Percentiles rank a stretch among this genome's conserved stretches.
These are phyloP conservation scores for Cyclotella atomus DNA, from an alignment of 108 stramenopile species.

Conservation along the genomic window DNA sequence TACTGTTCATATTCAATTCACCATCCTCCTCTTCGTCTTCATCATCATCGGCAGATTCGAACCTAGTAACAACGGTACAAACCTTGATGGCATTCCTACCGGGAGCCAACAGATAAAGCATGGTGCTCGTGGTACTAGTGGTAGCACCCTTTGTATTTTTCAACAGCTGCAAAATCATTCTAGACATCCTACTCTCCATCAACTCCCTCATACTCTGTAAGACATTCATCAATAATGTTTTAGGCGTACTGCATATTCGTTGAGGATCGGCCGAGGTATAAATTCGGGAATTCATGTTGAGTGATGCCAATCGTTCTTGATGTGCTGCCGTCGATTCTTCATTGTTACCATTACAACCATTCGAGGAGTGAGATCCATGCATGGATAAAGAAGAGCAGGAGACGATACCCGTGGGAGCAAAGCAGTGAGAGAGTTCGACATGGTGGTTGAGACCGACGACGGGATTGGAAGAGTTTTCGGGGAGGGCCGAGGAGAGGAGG, in stretches of 20 bases:
- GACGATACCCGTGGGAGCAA: conserved; percentile 2
- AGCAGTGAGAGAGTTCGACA: conserved; percentile 1
- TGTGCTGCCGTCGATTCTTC: background rate
- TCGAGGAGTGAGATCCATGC: too few species aligned
- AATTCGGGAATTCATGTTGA: conserved; percentile 21
- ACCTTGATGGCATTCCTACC: conserved; percentile 19
- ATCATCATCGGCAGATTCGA: background rate
- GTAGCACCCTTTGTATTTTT: background rate
- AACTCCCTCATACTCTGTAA: conserved; percentile 25
- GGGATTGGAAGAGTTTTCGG: conserved; percentile 4
- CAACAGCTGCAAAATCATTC: conserved; percentile 8
- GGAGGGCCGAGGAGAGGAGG: conserved; percentile 13
- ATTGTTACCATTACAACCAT: background rate
- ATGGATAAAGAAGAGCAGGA: conserved; percentile 19
- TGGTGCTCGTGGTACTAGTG: background rate
- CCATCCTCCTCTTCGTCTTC: background rate
- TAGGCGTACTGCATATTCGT: background rate
- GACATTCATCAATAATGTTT: conserved; percentile 6
- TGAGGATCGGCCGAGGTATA: conserved; percentile 1
- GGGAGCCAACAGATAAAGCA: conserved; percentile 15
- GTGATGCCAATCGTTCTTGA: conserved; percentile 1
- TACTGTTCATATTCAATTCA: too few species aligned
- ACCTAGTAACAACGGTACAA: conserved; percentile 18
- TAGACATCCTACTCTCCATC: conserved; percentile 14
- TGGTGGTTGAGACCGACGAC: conserved; percentile 17